Conservation (phyloP, 495 filamentous ascomycete genomes). For the Margaritispora aquatica region DNA sequence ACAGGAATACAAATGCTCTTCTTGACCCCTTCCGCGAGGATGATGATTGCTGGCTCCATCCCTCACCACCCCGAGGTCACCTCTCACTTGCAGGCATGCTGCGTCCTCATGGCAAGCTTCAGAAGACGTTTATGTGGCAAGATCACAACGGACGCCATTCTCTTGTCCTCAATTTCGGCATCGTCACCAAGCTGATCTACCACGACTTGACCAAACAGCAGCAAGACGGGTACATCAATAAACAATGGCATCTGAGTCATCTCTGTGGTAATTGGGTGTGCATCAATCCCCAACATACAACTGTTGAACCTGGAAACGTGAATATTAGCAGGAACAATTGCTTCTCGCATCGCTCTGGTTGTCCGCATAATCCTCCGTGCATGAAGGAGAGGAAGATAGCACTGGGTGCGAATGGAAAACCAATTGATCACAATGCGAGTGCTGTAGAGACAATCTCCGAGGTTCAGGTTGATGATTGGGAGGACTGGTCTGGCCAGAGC, state of each 20-base stretch:
- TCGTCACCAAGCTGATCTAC: slow-evolving; percentile 21
- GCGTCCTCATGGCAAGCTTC: slow-evolving; percentile 12
- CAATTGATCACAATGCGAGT: slow-evolving; percentile 3
- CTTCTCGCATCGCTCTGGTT: slow-evolving; percentile 19
- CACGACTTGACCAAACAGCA: slow-evolving; percentile 25
- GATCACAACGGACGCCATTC: slow-evolving; percentile 1
- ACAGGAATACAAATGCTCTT: slow-evolving; percentile 5
- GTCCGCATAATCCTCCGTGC: slow-evolving; percentile 26
- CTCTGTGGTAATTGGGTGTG: slow-evolving; percentile 35
- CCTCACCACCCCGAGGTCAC: slow-evolving; percentile 7
- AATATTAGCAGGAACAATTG: slow-evolving; percentile 29
- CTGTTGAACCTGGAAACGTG: slow-evolving; percentile 22
- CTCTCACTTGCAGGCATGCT: background rate
- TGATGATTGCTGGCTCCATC: slow-evolving; percentile 20
- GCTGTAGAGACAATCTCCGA: background rate
- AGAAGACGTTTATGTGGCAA: slow-evolving; percentile 9
- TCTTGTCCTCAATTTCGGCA: slow-evolving; percentile 18
- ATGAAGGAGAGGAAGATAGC: slow-evolving; percentile 25
- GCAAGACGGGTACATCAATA: slow-evolving; percentile 27
- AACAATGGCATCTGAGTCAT: slow-evolving; percentile 30
- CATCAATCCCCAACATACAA: slow-evolving; percentile 27
- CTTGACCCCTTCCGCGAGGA: slow-evolving; percentile 5
- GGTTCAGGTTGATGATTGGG: background rate
- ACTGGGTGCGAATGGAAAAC: slow-evolving; percentile 10
- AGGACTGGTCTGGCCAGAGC: slow-evolving; percentile 3